phyloP scores from a whole-genome alignment of 192 early-diverging fungal genomes.

The Coemansia sp. region DNA sequence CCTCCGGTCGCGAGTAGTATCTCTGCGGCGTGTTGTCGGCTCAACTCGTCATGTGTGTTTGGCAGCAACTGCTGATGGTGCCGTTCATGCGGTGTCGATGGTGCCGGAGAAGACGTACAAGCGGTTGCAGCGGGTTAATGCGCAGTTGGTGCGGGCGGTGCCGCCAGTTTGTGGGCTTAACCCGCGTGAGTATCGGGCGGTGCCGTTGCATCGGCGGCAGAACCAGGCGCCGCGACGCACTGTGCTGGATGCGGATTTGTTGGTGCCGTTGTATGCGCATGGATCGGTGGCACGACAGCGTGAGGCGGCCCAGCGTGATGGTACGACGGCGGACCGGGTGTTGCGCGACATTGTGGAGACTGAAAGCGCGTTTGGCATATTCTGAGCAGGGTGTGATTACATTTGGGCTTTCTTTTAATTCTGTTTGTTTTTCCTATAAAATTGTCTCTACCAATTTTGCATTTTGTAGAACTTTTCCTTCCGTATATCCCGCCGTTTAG shows the following conservation, averaged over 20 bases:
- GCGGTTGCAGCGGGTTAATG: slow-evolving; percentile 78
- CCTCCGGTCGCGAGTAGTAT: slow-evolving; percentile 71
- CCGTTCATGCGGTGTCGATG: slow-evolving; percentile 44
- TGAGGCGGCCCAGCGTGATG: slow-evolving; percentile 89
- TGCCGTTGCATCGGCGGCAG: slow-evolving; percentile 64
- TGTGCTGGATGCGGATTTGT: slow-evolving; percentile 83
- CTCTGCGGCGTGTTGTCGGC: slow-evolving; percentile 62
- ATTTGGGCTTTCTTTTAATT: too few relatives aligned
- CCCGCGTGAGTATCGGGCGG: slow-evolving; percentile 78
- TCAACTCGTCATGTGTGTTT: slow-evolving; percentile 51
- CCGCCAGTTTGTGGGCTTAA: slow-evolving; percentile 88
- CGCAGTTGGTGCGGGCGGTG: slow-evolving; percentile 79
- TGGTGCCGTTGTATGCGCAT: slow-evolving; percentile 67
- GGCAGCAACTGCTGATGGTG: slow-evolving; percentile 41
- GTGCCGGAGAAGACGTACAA: slow-evolving; percentile 92
- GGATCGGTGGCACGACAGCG: slow-evolving; percentile 69
- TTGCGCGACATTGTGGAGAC: slow-evolving; percentile 40
- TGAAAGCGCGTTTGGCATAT: slow-evolving; percentile 15
- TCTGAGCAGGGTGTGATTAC: background rate
- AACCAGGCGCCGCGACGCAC: slow-evolving; percentile 71
- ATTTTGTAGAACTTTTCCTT: too few relatives aligned
- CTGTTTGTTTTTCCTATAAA: too few relatives aligned
- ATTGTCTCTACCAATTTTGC: too few relatives aligned
- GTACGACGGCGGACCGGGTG: slow-evolving; percentile 77
- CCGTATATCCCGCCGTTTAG: too few relatives aligned